These are phyloP conservation scores for Nannochloris sp. DNA, from an alignment of 139 green algal species.

Conservation along the genomic window DNA sequence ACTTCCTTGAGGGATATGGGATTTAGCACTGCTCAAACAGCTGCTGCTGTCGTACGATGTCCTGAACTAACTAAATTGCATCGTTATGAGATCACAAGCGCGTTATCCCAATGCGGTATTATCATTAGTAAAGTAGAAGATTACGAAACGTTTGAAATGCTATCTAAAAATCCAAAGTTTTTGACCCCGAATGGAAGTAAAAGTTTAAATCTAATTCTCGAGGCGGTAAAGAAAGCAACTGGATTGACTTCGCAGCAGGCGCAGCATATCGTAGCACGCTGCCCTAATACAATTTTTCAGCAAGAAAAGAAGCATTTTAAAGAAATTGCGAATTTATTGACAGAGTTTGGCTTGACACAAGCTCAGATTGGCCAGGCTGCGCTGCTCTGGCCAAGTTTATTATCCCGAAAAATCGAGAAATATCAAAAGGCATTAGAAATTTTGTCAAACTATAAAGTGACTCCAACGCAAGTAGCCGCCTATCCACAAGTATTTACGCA, in stretches of 20 bases:
- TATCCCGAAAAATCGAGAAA: no score
- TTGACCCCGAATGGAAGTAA: not conserved
- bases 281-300: no score
- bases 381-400: no score
- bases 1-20: conserved; percentile 3
- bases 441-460: no score
- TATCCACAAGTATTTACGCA: no score
- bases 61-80: not conserved
- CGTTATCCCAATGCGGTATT: not conserved
- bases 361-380: no score
- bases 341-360: no score
- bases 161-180: not conserved
- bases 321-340: no score
- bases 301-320: no score
- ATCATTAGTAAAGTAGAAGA: not conserved
- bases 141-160: not conserved
- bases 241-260: not conserved
- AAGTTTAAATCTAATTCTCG: not conserved
- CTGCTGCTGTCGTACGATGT: not conserved
- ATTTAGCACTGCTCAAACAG: not conserved
- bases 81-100: not conserved
- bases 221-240: not conserved
- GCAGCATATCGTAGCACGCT: not conserved
- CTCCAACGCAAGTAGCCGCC: no score
- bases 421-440: no score